Conservation (phyloP, 2,329 filamentous ascomycete species). For the Trichoderma simmonsii region DNA sequence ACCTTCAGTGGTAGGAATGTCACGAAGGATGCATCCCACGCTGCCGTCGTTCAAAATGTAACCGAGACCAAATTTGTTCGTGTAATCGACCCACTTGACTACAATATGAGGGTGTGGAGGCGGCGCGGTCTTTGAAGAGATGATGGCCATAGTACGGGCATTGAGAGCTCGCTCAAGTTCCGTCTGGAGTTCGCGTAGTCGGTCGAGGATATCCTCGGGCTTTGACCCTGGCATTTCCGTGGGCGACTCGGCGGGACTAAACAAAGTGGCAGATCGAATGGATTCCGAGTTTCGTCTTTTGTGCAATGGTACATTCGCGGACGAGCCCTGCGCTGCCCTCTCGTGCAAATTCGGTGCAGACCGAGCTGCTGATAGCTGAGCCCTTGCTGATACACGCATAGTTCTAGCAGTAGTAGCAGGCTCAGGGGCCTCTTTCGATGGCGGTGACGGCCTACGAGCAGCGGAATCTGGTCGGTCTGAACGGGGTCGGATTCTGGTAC, state of each 20-base stretch:
- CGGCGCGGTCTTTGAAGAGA: slow-evolving; percentile 52
- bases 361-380: slow-evolving; percentile 28
- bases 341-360: slow-evolving; percentile 31
- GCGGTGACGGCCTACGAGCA: neutral
- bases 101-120: slow-evolving; percentile 61
- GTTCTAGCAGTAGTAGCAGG: slow-evolving; percentile 23
- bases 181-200: slow-evolving; percentile 54
- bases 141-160: slow-evolving; percentile 59
- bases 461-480: slow-evolving; percentile 24
- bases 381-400: slow-evolving; percentile 29
- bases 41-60: slow-evolving; percentile 82
- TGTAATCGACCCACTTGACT: slow-evolving; percentile 85
- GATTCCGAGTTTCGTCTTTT: slow-evolving; percentile 31
- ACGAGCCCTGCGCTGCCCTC: slow-evolving; percentile 29
- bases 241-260: slow-evolving; percentile 53
- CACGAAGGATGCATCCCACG: slow-evolving; percentile 66
- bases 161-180: slow-evolving; percentile 63
- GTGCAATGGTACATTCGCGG: slow-evolving; percentile 24
- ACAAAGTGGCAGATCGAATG: slow-evolving; percentile 48
- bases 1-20: slow-evolving; percentile 52
- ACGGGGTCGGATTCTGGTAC: slow-evolving; percentile 28
- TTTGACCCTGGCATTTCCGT: slow-evolving; percentile 50
- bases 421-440: slow-evolving; percentile 26
- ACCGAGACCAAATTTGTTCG: slow-evolving; percentile 79
- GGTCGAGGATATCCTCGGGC: slow-evolving; percentile 56